These are phyloP conservation scores for Candolleomyces efflorescens DNA, from an alignment of 768 basidiomycete genomes.

Conservation along the genomic window DNA sequence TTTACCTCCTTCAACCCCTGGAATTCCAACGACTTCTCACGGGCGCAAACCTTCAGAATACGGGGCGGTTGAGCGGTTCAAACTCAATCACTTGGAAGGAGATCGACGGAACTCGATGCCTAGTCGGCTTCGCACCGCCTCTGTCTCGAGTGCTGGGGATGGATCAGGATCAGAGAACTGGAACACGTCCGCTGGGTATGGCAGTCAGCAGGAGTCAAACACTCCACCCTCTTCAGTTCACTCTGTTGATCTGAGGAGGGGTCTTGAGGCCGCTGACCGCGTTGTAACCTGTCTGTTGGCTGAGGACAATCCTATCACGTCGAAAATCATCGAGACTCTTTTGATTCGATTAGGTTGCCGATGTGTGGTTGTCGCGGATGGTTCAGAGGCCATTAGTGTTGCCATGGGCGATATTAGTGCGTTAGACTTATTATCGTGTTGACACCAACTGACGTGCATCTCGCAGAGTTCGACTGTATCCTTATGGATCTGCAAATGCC, in stretches of 20 bases:
- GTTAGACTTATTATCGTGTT: conserved; percentile 28
- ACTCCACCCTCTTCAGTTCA: conserved; percentile 85
- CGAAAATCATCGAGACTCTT: conserved; percentile 94
- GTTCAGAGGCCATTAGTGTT: conserved; percentile 94
- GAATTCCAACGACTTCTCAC: conserved; percentile 47
- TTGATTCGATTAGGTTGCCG: conserved; percentile 93
- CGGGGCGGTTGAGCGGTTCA: conserved; percentile 86
- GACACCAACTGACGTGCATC: conserved; percentile 19
- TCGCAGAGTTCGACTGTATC: conserved; percentile 88
- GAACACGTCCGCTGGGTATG: conserved; percentile 53
- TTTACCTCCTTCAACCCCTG: conserved; percentile 67
- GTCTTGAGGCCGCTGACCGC: conserved; percentile 75
- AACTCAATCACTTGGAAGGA: conserved; percentile 73
- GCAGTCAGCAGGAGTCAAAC: conserved; percentile 51
- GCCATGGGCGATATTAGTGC: conserved; percentile 97
- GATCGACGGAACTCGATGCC: conserved; percentile 83
- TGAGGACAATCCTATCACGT: conserved; percentile 97
- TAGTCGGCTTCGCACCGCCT: conserved; percentile 82
- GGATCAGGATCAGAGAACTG: conserved; percentile 75
- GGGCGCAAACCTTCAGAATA: conserved; percentile 86
- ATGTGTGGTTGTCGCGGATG: conserved; percentile 93
- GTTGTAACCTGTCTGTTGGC: conserved; percentile 93
- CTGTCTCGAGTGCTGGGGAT: conserved; percentile 77
- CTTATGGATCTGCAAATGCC: conserved; percentile 97
- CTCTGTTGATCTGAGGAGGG: conserved; percentile 75